Evolutionary conservation across 495 filamentous ascomycete genomes (phyloP).

Genomic region (Aspergillus taichungensis): DNA sequence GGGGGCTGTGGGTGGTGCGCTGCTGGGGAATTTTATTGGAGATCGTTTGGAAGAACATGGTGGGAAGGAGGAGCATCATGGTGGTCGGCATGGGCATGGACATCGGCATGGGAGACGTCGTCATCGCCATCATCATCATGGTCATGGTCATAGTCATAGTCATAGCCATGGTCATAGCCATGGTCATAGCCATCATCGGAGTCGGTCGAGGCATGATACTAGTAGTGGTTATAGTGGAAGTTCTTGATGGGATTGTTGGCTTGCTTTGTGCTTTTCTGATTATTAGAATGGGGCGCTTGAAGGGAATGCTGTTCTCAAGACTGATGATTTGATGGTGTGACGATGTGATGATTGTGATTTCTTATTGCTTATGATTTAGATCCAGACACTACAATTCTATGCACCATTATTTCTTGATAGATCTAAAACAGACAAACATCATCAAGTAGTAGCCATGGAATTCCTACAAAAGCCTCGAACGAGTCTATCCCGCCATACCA

Average conservation of each 20-base stretch:
- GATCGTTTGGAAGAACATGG: slow-evolving; percentile 29
- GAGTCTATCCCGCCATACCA: background rate
- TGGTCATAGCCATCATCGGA: slow-evolving; percentile 14
- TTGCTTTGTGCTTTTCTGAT: no score
- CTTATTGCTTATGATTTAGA: no score
- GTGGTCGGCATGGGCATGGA: background rate
- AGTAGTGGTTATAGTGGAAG: background rate
- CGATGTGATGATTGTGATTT: no score
- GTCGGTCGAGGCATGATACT: slow-evolving; percentile 16
- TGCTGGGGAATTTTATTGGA: slow-evolving; percentile 38
- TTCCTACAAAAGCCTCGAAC: background rate
- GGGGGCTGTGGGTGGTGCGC: slow-evolving; percentile 40
- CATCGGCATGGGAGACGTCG: background rate
- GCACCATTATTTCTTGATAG: no score
- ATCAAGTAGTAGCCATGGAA: background rate
- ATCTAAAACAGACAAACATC: no score
- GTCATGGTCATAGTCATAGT: slow-evolving; percentile 10
- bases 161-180: slow-evolving; percentile 2
- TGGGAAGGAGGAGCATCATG: background rate
- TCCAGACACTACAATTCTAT: no score
- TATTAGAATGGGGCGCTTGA: no score
- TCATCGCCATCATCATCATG: slow-evolving; percentile 1
- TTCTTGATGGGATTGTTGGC: no score
- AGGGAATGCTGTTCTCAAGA: no score
- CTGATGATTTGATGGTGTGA: no score